Evolutionary conservation across 2,329 filamentous ascomycete species (phyloP).

Genomic region (Fusarium austroafricanum): DNA sequence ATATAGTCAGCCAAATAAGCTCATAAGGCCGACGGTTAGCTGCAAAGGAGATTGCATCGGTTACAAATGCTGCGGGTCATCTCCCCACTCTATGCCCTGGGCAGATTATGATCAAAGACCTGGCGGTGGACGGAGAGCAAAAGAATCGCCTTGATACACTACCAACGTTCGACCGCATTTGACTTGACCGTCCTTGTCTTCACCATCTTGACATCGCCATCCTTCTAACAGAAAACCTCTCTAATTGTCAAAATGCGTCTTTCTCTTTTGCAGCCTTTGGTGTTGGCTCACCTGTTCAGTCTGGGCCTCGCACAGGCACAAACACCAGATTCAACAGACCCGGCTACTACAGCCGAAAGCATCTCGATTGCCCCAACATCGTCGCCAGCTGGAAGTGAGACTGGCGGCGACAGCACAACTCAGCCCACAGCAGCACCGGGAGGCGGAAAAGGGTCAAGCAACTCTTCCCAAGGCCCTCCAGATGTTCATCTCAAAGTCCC

Average conservation of each 20-base stretch:
- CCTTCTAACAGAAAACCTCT: background rate
- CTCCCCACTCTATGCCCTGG: conserved; percentile 12
- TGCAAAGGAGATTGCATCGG: conserved; percentile 5
- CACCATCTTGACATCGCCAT: background rate
- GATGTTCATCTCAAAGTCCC: conserved; percentile 29
- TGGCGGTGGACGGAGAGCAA: background rate
- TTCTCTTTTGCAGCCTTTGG: conserved; percentile 10
- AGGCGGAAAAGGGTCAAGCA: conserved; percentile 3
- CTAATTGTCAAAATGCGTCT: conserved; percentile 9
- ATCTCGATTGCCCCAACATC: conserved; percentile 17
- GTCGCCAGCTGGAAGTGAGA: background rate
- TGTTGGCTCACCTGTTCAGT: conserved; percentile 12
- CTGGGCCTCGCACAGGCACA: conserved; percentile 15
- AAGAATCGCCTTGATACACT: background rate
- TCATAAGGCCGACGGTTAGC: background rate
- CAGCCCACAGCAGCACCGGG: background rate
- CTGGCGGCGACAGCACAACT: background rate
- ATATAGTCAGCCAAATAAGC: conserved; percentile 17
- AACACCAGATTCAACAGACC: conserved; percentile 26
- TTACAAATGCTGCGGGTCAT: conserved; percentile 6
- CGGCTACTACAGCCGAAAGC: conserved; percentile 21
- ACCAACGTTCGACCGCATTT: background rate
- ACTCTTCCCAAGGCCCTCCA: conserved; percentile 23
- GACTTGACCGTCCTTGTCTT: background rate
- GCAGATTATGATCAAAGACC: background rate